Evolutionary conservation across 2,329 filamentous ascomycete genomes (phyloP).

Genomic region (Thermomyces lanuginosus): DNA sequence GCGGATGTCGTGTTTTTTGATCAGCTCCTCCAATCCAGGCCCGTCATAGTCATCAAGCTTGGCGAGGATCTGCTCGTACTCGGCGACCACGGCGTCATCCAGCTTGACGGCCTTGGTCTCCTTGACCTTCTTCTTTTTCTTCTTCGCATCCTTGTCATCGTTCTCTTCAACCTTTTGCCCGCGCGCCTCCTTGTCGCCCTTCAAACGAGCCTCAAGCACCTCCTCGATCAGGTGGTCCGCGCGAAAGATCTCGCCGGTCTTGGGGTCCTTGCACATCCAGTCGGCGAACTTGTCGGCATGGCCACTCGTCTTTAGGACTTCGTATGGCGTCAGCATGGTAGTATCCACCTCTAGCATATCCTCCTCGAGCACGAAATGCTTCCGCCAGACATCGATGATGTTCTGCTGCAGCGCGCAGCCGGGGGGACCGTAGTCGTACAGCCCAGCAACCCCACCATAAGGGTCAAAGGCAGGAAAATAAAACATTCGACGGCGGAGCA

Average conservation of each 20-base stretch:
- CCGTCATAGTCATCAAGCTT: slow-evolving; percentile 93
- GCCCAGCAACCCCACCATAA: slow-evolving; percentile 73
- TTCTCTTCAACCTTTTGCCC: slow-evolving; percentile 52
- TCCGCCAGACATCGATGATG: slow-evolving; percentile 76
- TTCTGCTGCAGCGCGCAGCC: slow-evolving; percentile 75
- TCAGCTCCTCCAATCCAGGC: slow-evolving; percentile 68
- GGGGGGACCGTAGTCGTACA: slow-evolving; percentile 87
- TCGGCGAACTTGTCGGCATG: slow-evolving; percentile 97
- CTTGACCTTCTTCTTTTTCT: slow-evolving; percentile 64
- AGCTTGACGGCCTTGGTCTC: slow-evolving; percentile 66
- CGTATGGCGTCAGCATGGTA: slow-evolving; percentile 80
- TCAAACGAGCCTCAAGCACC: slow-evolving; percentile 69
- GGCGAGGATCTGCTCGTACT: slow-evolving; percentile 83
- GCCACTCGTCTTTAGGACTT: slow-evolving; percentile 86
- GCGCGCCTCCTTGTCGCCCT: slow-evolving; percentile 83
- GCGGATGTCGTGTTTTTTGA: slow-evolving; percentile 78
- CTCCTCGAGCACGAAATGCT: slow-evolving; percentile 84
- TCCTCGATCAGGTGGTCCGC: slow-evolving; percentile 96
- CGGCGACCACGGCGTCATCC: slow-evolving; percentile 67
- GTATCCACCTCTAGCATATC: slow-evolving; percentile 94
- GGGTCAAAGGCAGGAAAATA: slow-evolving; percentile 94
- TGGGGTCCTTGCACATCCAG: slow-evolving; percentile 98
- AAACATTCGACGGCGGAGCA: slow-evolving; percentile 79
- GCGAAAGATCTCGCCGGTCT: slow-evolving; percentile 90
- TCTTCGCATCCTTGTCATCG: slow-evolving; percentile 68